These are phyloP conservation scores for Suillus plorans DNA, from an alignment of 768 basidiomycete species.

Conservation along the genomic window DNA sequence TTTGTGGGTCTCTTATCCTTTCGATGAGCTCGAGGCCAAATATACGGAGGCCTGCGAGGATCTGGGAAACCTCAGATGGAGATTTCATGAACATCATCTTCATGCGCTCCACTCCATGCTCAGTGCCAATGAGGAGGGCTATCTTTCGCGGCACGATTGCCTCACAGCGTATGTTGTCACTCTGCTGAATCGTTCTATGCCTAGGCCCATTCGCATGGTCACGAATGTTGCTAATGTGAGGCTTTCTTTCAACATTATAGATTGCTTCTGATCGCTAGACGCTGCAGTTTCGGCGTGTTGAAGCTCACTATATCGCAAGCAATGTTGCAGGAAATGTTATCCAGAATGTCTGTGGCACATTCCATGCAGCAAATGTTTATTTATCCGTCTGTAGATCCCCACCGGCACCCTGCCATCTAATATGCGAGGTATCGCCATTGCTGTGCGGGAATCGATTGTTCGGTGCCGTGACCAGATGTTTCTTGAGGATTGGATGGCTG, in stretches of 20 bases:
- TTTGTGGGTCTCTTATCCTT: conserved; percentile 17
- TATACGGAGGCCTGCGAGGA: conserved; percentile 14
- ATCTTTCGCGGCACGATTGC: conserved; percentile 30
- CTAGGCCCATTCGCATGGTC: conserved; percentile 15
- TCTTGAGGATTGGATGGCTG: conserved; percentile 18
- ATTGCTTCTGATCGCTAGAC: background rate
- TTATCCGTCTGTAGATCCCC: conserved; percentile 8
- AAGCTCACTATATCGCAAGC: conserved; percentile 18
- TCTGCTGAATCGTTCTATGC: conserved; percentile 19
- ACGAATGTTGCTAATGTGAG: conserved; percentile 31
- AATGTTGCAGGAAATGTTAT: conserved; percentile 21
- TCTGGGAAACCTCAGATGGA: conserved; percentile 19
- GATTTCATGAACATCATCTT: conserved; percentile 13
- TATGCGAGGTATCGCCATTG: conserved; percentile 17
- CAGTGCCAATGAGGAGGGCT: background rate
- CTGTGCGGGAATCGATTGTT: conserved; percentile 17
- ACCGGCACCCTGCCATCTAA: conserved; percentile 18
- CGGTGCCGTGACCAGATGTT: conserved; percentile 15
- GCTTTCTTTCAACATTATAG: background rate
- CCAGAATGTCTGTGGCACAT: conserved; percentile 18
- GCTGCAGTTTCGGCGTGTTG: conserved; percentile 19
- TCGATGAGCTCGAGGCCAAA: conserved; percentile 18
- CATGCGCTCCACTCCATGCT: conserved; percentile 16
- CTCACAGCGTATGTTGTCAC: conserved; percentile 28
- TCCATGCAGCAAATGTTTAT: background rate